Base-by-base conservation (phyloP, 2,329 filamentous ascomycete genomes). In the Fusarium xylarioides region DNA sequence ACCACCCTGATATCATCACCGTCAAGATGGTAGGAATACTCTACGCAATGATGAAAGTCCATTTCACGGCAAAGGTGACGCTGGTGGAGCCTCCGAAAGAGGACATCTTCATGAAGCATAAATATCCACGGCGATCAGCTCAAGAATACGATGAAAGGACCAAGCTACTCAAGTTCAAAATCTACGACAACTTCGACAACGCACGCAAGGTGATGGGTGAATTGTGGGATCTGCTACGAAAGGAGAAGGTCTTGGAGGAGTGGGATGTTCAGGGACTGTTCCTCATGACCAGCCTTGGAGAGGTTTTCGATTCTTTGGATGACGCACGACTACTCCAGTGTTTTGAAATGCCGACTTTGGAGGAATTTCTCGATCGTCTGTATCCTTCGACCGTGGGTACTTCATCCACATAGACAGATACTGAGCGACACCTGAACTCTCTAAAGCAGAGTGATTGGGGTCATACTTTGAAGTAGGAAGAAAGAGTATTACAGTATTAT, bases 391-490 rank as follows among this genome's bases (percentile, higher is more conserved):
- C 30, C 16, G 21, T 5, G 8, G 4, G 5, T 2, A 0, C 2
- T 23, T 21, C 44, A 47, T 47, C 11, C 16, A 10, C 5, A 2
- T 14, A 19, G 8, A 19, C 11, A 19, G 1, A 3, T 1, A 34
- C 7, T 12, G 2, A 2, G 3, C 6, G 19, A 23, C 2, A 14
- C 15, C 5, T 19, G 7, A 23, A 2, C 4, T 11, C n/a, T 8
- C 18, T 19, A 11, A 11, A 3, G 4, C 5, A 8, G 8, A 16
- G 4, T 11, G 5, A 28, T 15, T 3, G 16, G 15, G 10, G 9
- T 0, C 4, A 23, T 23, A 18, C 1, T n/a, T 4, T 32, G 3
- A 3, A 5, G 11, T 23, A 12, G 7, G 0, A 23, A 18, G 5
- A 3, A 5, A 14, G 3, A 32, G 12, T n/a, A 7, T 7, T 18